Conservation (phyloP, 441 rosid species). For the Erysimum cheiri region DNA sequence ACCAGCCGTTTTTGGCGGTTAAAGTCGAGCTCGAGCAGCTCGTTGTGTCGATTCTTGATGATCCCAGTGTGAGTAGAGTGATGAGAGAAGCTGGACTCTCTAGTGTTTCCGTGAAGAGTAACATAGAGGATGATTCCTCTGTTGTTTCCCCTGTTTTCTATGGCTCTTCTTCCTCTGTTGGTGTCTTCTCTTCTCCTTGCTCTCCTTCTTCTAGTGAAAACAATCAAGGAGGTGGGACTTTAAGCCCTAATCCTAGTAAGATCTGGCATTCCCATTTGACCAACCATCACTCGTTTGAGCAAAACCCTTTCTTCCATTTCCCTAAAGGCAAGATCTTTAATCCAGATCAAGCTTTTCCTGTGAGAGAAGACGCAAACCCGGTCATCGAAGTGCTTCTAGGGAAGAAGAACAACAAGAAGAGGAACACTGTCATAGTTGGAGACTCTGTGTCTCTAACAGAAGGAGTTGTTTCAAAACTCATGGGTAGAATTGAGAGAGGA, state of each 20-base stretch:
- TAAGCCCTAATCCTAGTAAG: slow-evolving; percentile 50
- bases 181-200: slow-evolving; percentile 80
- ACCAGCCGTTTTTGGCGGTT: slow-evolving; percentile 70
- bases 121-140: slow-evolving; percentile 64
- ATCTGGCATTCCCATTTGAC: slow-evolving; percentile 68
- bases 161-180: slow-evolving; percentile 49
- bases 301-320: slow-evolving; percentile 62
- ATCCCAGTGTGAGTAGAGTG: slow-evolving; percentile 91
- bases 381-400: slow-evolving; percentile 71
- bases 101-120: slow-evolving; percentile 68
- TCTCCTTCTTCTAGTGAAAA: slow-evolving; percentile 66
- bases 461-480: slow-evolving; percentile 60
- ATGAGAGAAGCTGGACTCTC: slow-evolving; percentile 94
- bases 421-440: slow-evolving; percentile 78
- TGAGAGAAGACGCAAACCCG: slow-evolving; percentile 70
- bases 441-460: slow-evolving; percentile 64
- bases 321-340: slow-evolving; percentile 48
- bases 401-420: slow-evolving; percentile 56
- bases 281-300: slow-evolving; percentile 56
- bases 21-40: slow-evolving; percentile 90
- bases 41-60: slow-evolving; percentile 83
- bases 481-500: slow-evolving; percentile 66
- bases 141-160: slow-evolving; percentile 72
- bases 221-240: slow-evolving; percentile 47
- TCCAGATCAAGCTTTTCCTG: slow-evolving; percentile 45